Evolutionary conservation across 352 stramenopile species (phyloP), one percentile per base, ranked within the genome.

Genomic region (Pythium sukuiense): DNA sequence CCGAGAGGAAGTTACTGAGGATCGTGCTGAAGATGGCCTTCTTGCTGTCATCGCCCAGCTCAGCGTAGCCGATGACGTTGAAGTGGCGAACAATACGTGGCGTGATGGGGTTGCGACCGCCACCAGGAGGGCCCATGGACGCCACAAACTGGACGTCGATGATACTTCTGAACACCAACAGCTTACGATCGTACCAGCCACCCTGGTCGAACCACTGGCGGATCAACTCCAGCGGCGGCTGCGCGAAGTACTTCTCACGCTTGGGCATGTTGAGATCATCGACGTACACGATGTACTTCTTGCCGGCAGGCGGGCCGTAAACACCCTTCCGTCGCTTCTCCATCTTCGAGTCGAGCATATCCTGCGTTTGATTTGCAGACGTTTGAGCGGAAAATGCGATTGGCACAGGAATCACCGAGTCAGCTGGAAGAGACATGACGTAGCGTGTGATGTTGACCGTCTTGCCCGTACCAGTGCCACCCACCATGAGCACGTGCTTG

Each of bases 241-340:
- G 94, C 0, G 95, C 95, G 56, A 97, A 97, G 63, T 96, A 98
- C 55, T 94, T 95, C 61, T 98, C 94, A 16, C 88, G 85, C 71
- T 97, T 97, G 14, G 95, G 94, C 95, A 98, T 98, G 71, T 98
- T 98, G 7, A 98, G 67, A 69, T 98, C 95, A 68, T 98, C 95
- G 39, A 98, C 88, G 69, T 98, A 98, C n/a, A 98, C 77, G 39
- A 98, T 93, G 67, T 94, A 97, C 32, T 92, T 91, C 69, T 98
- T 98, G 5, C 95, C 93, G 18, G 89, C 83, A 0, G 90, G 80
- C 8, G 94, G 93, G 1, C 93, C 92, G 59, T 96, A 98, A 0
- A 98, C 86, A 11, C 96, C 94, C 59, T 97, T 98, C 16, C 93
- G 72, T 0, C 95, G 80, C 66, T 98, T 98, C 63, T 98, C 92